Evolutionary conservation across 305 asterid genomes (phyloP), one percentile per base, ranked within the genome.

Genomic region (Fraxinus greggii): DNA sequence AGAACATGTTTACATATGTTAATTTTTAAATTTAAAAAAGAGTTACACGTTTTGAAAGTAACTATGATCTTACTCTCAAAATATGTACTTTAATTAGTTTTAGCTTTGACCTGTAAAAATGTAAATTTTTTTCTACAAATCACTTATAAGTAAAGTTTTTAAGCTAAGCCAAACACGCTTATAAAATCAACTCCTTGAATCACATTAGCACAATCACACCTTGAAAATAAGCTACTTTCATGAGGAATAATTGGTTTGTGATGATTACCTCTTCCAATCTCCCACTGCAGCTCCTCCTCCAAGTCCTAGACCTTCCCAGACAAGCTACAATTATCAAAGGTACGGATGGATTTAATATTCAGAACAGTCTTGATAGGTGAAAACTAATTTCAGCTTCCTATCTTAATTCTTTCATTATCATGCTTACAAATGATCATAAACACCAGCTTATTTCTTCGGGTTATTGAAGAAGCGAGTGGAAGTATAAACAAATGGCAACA

Each of bases 291-390:
- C 72, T 51, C 86, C 82, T 82, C 81, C 88, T 21, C 83, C 82
- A 65, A 85, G 85, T 36, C 86, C 88, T 5, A 85, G 79, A 21
- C 88, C 88, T 85, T 85, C 77, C 88, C 88, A 82, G 9, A 85
- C 82, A 79, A 85, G 78, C 88, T 85, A 77, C 59, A 51, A 36
- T 36, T 10, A 36, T 51, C 28, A 77, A 29, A 75, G 36, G 33
- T 45, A 2, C 56, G 32, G 23, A 51, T 31, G 72, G 23, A 48
- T 56, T 42, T 6, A 69, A 80, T n/a, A n/a, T 78, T 72, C 48
- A 42, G 9, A 51, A 31, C 21, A 35, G 23, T 17, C 8, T 40
- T 51, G 31, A 38, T 1, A 69, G 26, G n/a, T 38, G 17, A 42
- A 36, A 36, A 26, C 42, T 40, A 12, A 38, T 9, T 28, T 51